A percentile compares a stretch with the other conserved stretches of the same genome.
Evolutionary conservation across 495 filamentous ascomycete genomes (phyloP).

Genomic region (Aspergillus kassunensis): DNA sequence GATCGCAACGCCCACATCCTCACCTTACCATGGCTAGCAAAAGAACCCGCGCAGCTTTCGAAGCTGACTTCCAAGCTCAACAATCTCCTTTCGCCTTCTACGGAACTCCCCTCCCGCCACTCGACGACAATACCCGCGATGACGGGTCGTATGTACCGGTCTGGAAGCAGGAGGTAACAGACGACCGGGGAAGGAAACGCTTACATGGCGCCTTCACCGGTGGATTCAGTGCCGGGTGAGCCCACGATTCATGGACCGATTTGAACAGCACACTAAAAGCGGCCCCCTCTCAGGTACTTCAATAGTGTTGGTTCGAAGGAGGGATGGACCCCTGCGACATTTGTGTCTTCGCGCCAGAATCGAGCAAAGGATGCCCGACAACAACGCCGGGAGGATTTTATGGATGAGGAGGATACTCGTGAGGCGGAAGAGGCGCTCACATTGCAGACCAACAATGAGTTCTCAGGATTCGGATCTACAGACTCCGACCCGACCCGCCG

Average conservation of each 20-base stretch:
- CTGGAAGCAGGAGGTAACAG: slow-evolving; percentile 96
- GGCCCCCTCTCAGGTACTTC: slow-evolving; percentile 65
- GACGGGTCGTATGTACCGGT: slow-evolving; percentile 91
- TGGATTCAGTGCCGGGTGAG: slow-evolving; percentile 92
- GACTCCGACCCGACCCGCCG: slow-evolving; percentile 50
- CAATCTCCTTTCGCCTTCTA: slow-evolving; percentile 78
- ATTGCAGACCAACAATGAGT: slow-evolving; percentile 66
- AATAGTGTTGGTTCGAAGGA: slow-evolving; percentile 98
- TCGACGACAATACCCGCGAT: slow-evolving; percentile 74
- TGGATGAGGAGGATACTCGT: slow-evolving; percentile 95
- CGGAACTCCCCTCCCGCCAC: slow-evolving; percentile 80
- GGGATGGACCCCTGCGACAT: slow-evolving; percentile 90
- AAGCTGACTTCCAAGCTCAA: slow-evolving; percentile 68
- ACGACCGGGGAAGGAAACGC: slow-evolving; percentile 87
- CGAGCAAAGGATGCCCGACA: slow-evolving; percentile 64
- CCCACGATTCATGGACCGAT: slow-evolving; percentile 20
- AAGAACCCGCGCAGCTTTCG: slow-evolving; percentile 70
- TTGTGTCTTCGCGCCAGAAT: slow-evolving; percentile 83
- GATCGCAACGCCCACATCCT: slow-evolving; percentile 1
- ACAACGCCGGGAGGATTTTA: slow-evolving; percentile 84
- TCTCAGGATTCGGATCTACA: slow-evolving; percentile 72
- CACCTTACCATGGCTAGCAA: slow-evolving; percentile 61
- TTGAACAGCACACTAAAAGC: slow-evolving; percentile 29
- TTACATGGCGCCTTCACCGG: slow-evolving; percentile 96
- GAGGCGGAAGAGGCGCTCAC: slow-evolving; percentile 74